These are phyloP conservation scores for Populus ilicifolia DNA, from an alignment of 345 rosid genomes.

Conservation along the genomic window DNA sequence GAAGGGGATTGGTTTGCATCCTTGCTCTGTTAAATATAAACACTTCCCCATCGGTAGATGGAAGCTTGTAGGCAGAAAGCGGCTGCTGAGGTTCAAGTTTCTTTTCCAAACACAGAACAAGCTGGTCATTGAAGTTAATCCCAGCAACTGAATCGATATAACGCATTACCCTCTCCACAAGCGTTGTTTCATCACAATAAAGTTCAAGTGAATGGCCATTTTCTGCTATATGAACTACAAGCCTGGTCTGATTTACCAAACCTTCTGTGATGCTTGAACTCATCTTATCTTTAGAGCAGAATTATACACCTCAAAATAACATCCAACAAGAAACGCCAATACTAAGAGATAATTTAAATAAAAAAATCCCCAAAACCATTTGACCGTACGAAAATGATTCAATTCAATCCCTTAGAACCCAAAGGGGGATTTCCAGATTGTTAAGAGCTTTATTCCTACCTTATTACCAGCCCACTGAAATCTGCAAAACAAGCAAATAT, in stretches of 20 bases:
- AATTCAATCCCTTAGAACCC: slow-evolving; percentile 10
- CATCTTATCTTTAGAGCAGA: slow-evolving; percentile 47
- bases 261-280: slow-evolving; percentile 56
- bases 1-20: slow-evolving; percentile 56
- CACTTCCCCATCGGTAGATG: slow-evolving; percentile 59
- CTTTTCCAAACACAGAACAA: slow-evolving; percentile 72
- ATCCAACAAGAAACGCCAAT: slow-evolving; percentile 1
- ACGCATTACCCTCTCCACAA: slow-evolving; percentile 77
- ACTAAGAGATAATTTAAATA: neutral
- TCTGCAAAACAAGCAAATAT: slow-evolving; percentile 13
- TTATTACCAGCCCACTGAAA: slow-evolving; percentile 20
- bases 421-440: slow-evolving; percentile 1
- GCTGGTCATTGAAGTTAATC: slow-evolving; percentile 67
- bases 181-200: slow-evolving; percentile 56
- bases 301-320: slow-evolving; percentile 30
- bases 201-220: slow-evolving; percentile 77
- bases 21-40: slow-evolving; percentile 71
- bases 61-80: slow-evolving; percentile 77
- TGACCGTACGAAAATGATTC: neutral
- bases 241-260: slow-evolving; percentile 56
- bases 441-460: slow-evolving; percentile 17
- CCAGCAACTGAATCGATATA: slow-evolving; percentile 51
- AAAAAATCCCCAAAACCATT: neutral
- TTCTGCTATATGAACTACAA: slow-evolving; percentile 80
- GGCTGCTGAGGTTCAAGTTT: slow-evolving; percentile 76